Percentiles rank a stretch among this genome's conserved stretches.
These are phyloP conservation scores for Filobasidium floriforme DNA, from an alignment of 768 basidiomycete genomes.

Conservation along the genomic window DNA sequence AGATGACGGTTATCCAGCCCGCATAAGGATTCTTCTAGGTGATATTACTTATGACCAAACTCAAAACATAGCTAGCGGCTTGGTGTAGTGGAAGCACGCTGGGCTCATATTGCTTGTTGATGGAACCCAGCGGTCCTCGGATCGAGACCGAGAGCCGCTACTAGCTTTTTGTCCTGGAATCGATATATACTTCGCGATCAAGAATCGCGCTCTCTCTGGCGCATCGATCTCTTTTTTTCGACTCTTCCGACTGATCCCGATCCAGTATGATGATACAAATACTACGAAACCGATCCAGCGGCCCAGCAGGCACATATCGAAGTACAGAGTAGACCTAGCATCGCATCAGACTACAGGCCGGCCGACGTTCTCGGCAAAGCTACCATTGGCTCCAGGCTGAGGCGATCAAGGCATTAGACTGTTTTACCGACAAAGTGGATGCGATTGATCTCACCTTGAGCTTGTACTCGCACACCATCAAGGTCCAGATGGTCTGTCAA, in stretches of 20 bases:
- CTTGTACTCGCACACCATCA: conserved; percentile 1
- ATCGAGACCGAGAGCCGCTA: conserved; percentile 6
- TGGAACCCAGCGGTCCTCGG: conserved; percentile 1
- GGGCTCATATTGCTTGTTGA: background rate
- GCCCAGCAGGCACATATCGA: background rate
- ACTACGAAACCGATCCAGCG: background rate
- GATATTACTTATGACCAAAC: too few species aligned
- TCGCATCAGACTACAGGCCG: background rate
- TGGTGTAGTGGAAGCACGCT: conserved; percentile 6
- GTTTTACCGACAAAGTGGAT: background rate
- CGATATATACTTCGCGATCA: background rate
- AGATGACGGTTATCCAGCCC: too few species aligned
- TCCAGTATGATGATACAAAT: too few species aligned
- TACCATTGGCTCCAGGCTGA: background rate
- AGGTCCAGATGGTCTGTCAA: background rate
- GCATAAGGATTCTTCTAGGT: too few species aligned
- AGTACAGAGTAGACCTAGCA: background rate
- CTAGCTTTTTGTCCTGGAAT: background rate
- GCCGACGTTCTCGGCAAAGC: background rate
- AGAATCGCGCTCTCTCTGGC: too few species aligned
- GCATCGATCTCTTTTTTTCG: background rate
- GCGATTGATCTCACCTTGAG: background rate
- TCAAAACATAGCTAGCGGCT: background rate
- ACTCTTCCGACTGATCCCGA: background rate
- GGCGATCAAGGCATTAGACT: background rate